Evolutionary conservation across 2,329 filamentous ascomycete species (phyloP).

Genomic region (Pestalotiopsis sp.): DNA sequence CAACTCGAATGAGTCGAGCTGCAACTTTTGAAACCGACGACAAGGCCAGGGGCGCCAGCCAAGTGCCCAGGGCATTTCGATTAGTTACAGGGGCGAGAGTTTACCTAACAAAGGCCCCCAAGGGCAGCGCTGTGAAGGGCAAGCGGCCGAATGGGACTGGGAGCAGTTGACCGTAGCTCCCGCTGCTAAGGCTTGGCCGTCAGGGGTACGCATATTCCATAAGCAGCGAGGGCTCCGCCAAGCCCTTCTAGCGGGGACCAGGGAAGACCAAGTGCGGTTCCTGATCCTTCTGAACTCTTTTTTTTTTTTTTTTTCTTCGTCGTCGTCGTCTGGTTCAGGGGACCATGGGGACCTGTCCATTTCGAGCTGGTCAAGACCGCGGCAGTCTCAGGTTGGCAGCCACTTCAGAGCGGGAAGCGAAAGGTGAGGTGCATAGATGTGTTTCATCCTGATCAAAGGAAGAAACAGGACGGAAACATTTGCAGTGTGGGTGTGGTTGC

Average conservation of each 20-base stretch:
- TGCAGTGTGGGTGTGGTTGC: neutral
- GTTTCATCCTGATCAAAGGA: slow-evolving; percentile 5
- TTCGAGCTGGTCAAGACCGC: neutral
- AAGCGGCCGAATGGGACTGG: slow-evolving; percentile 1
- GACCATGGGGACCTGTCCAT: neutral
- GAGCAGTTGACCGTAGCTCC: slow-evolving; percentile 7
- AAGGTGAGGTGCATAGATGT: neutral
- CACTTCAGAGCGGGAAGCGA: neutral
- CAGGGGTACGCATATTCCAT: slow-evolving; percentile 8
- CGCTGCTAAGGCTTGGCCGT: slow-evolving; percentile 8
- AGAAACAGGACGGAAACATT: neutral
- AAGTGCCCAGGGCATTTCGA: neutral
- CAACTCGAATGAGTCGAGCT: neutral
- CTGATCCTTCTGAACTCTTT: neutral
- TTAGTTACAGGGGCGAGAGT: too few species aligned
- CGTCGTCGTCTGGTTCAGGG: neutral
- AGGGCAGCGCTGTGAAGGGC: neutral
- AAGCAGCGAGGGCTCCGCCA: neutral
- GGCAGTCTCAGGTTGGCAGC: slow-evolving; percentile 7
- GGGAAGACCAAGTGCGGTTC: neutral
- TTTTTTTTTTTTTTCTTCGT: neutral
- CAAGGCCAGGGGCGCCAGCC: slow-evolving; percentile 7
- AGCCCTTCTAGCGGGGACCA: neutral
- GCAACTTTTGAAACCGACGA: slow-evolving; percentile 9
- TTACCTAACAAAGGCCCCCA: too few species aligned